Evolutionary conservation across 805 yeast species (phyloP), one percentile per base, ranked within the genome.

Genomic region (Candida verbasci): DNA sequence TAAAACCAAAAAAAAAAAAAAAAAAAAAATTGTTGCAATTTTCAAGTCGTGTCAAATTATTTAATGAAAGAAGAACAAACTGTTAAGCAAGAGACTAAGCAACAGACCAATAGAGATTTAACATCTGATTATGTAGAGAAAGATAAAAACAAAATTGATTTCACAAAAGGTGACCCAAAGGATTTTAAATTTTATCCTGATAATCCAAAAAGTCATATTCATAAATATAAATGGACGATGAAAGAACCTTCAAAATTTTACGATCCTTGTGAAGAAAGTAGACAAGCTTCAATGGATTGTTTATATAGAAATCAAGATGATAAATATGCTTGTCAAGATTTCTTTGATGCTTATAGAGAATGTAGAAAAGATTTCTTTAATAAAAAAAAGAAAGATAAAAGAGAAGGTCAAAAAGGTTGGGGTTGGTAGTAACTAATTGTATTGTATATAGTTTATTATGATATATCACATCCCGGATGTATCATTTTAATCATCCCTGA

Each of bases 211-310:
- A 76, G 80, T 26, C 72, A 76, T 35, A 62, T 76, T 17, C 89
- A 86, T 54, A 80, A 79, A 51, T 74, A 74, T 43, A 68, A 77
- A 40, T 88, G 88, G 68, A 68, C 78, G 1, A 62, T 76, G 56
- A 89, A 91, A 50, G 89, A 76, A 23, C 82, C 94, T 3, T 81
- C 95, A 6, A 78, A 83, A 54, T 93, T 72, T 58, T 91, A 83
- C 52, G 97, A 91, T 55, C 98, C 98, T 0, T 91, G 98, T 59
- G 83, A 80, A 31, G 93, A 88, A 52, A 80, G 93, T 24, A 73
- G 96, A 8, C 80, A 79, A 54, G 91, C 95, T 79, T 85, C 95
- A 29, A 67, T 88, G 46, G 76, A 75, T 45, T 91, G 98, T 51
- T 66, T 91, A 56, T 91, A 86, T 48, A 59, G 83, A 34, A 86